Percentiles rank a stretch among this genome's conserved stretches.
Conservation (phyloP, 2,329 filamentous ascomycete genomes). For the Ampelomyces quisqualis region DNA sequence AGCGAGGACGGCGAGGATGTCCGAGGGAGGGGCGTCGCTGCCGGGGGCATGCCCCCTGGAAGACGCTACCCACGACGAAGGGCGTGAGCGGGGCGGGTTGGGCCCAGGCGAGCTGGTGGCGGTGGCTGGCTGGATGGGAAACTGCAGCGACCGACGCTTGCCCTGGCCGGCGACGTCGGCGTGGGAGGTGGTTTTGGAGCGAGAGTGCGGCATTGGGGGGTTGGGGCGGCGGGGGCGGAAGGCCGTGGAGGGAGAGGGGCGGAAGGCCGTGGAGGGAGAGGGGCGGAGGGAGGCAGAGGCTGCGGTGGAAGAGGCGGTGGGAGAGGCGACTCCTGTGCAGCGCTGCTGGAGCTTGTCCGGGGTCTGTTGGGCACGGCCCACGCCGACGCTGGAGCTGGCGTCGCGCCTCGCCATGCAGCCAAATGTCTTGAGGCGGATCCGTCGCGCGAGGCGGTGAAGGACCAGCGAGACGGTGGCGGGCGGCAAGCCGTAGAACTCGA, state of each 20-base stretch:
- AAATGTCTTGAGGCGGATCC: slow-evolving; percentile 28
- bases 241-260: slow-evolving; percentile 12
- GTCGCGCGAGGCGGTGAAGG: slow-evolving; percentile 39
- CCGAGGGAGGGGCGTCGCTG: slow-evolving; percentile 28
- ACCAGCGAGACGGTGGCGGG: slow-evolving; percentile 35
- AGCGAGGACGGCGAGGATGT: slow-evolving; percentile 83
- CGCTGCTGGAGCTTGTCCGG: background rate
- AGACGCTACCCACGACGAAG: slow-evolving; percentile 43
- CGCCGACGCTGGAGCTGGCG: slow-evolving; percentile 19
- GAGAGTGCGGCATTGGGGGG: slow-evolving; percentile 31
- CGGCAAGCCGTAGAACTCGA: slow-evolving; percentile 30
- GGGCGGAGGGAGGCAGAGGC: slow-evolving; percentile 14
- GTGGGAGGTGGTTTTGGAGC: slow-evolving; percentile 39
- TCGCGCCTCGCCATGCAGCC: slow-evolving; percentile 24
- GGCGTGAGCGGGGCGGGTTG: slow-evolving; percentile 39
- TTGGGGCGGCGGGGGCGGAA: slow-evolving; percentile 19
- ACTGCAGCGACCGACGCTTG: slow-evolving; percentile 53
- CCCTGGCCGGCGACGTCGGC: slow-evolving; percentile 38
- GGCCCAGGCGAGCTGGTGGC: slow-evolving; percentile 32
- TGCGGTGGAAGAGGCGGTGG: slow-evolving; percentile 15
- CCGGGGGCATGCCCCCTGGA: slow-evolving; percentile 34
- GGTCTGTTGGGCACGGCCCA: slow-evolving; percentile 30
- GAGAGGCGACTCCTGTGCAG: slow-evolving; percentile 26
- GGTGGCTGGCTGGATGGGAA: slow-evolving; percentile 49
- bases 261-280: slow-evolving; percentile 5